These are phyloP conservation scores for Monosporascus sp. DNA, from an alignment of 2,329 filamentous ascomycete genomes.

Conservation along the genomic window DNA sequence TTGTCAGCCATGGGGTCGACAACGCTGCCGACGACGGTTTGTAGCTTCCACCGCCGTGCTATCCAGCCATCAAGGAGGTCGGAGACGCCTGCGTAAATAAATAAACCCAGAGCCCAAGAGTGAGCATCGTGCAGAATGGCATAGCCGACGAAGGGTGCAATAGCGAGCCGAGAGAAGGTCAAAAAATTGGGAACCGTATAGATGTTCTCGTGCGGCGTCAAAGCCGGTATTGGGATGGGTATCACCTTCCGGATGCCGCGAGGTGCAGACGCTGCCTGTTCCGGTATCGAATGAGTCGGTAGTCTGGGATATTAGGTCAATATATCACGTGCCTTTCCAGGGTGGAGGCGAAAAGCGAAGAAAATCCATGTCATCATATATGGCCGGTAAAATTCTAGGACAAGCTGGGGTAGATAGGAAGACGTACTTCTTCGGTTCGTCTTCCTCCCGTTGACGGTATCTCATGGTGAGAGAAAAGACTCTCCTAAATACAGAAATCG, in stretches of 20 bases:
- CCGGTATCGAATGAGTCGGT: neutral
- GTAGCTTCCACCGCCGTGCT: constrained; percentile 77
- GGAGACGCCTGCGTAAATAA: constrained; percentile 85
- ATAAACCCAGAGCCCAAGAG: constrained; percentile 73
- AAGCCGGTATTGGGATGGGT: constrained; percentile 24
- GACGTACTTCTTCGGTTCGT: neutral
- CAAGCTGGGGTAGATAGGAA: neutral
- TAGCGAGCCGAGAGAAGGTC: constrained; percentile 77
- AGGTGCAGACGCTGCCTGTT: neutral
- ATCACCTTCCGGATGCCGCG: constrained; percentile 23
- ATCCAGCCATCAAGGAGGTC: constrained; percentile 94
- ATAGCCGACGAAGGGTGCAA: constrained; percentile 83
- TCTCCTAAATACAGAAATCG: neutral
- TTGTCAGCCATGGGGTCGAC: constrained; percentile 98
- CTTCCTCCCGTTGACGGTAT: neutral
- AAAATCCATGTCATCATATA: neutral
- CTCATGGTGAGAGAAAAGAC: neutral
- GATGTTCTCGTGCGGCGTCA: constrained; percentile 72
- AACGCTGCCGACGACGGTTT: constrained; percentile 90
- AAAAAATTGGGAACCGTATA: constrained; percentile 95
- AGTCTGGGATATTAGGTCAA: neutral
- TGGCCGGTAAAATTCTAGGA: neutral
- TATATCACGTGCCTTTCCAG: no score
- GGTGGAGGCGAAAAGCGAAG: no score
- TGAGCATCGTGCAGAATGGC: constrained; percentile 80